These are phyloP conservation scores for Eucalyptus brandiana DNA, from an alignment of 345 rosid species.

Conservation along the genomic window DNA sequence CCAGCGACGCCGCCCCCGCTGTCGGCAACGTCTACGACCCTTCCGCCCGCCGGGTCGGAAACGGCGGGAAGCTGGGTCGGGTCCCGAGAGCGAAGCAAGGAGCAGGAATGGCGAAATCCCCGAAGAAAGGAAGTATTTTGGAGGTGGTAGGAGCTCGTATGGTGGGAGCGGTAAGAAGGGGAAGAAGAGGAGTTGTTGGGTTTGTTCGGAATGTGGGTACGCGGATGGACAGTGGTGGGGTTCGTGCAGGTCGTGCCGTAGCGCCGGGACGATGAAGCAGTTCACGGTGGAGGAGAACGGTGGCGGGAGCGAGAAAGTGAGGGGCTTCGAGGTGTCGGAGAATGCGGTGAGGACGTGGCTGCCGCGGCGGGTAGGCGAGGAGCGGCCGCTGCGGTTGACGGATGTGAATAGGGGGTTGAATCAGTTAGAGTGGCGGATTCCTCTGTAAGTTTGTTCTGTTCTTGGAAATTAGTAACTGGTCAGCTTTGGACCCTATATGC, in stretches of 20 bases:
- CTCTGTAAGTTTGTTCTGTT: too few relatives aligned
- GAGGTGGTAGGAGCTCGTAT: not conserved
- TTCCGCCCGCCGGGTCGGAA: not conserved
- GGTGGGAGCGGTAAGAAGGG: slow-evolving; percentile 15
- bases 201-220: slow-evolving; percentile 57
- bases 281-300: slow-evolving; percentile 17
- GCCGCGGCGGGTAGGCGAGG: slow-evolving; percentile 30
- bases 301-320: slow-evolving; percentile 7
- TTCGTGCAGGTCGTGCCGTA: slow-evolving; percentile 37
- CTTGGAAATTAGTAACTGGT: too few relatives aligned
- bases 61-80: not conserved
- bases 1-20: not conserved
- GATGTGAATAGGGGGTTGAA: too few relatives aligned
- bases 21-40: not conserved
- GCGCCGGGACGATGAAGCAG: slow-evolving; percentile 48
- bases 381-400: not conserved
- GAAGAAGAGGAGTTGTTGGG: slow-evolving; percentile 33
- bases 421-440: not conserved
- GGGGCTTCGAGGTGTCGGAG: slow-evolving; percentile 23
- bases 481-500: too few relatives aligned
- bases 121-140: not conserved
- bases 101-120: not conserved
- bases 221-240: slow-evolving; percentile 95
- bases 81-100: not conserved
- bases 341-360: slow-evolving; percentile 47